Percentiles rank a stretch among this genome's conserved stretches.
These are phyloP conservation scores for Auxenochlorella protothecoides DNA, from an alignment of 139 green algal genomes.

Conservation along the genomic window DNA sequence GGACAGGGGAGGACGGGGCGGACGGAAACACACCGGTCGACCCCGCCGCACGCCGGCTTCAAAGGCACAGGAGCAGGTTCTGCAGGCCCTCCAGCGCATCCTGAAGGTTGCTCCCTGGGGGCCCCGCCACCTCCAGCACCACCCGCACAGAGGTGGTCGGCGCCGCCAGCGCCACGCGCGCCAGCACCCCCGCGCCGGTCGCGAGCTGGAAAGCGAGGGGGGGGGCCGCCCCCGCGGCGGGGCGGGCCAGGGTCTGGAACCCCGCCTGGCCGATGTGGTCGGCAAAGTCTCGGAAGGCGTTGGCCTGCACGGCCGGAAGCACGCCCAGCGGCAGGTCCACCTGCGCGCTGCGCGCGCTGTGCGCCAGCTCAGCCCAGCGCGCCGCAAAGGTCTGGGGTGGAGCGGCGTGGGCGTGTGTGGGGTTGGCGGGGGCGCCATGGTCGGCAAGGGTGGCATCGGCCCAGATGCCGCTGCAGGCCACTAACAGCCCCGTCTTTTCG, in stretches of 20 bases:
- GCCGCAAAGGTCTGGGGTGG: slow-evolving; percentile 10
- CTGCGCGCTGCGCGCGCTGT: background rate
- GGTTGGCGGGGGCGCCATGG: background rate
- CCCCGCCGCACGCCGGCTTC: background rate
- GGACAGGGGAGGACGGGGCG: no score
- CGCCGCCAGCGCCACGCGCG: no score
- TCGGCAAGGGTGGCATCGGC: background rate
- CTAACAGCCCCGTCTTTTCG: no score
- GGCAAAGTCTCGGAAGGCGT: slow-evolving; percentile 17
- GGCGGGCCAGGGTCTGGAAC: no score
- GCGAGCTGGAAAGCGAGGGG: no score
- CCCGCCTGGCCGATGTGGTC: slow-evolving; percentile 21
- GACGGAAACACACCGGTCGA: no score
- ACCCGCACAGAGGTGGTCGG: background rate
- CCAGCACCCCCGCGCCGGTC: no score
- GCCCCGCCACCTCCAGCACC: background rate
- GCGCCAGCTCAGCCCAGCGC: slow-evolving; percentile 6
- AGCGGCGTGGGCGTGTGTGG: slow-evolving; percentile 2
- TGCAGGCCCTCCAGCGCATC: background rate
- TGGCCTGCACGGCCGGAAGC: slow-evolving; percentile 3
- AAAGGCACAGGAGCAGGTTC: background rate
- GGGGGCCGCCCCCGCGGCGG: no score
- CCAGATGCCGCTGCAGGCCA: background rate
- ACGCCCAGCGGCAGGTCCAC: background rate
- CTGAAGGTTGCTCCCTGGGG: background rate